Conservation (phyloP, 164 flowering plant species). For the Tetracentron sinense region DNA sequence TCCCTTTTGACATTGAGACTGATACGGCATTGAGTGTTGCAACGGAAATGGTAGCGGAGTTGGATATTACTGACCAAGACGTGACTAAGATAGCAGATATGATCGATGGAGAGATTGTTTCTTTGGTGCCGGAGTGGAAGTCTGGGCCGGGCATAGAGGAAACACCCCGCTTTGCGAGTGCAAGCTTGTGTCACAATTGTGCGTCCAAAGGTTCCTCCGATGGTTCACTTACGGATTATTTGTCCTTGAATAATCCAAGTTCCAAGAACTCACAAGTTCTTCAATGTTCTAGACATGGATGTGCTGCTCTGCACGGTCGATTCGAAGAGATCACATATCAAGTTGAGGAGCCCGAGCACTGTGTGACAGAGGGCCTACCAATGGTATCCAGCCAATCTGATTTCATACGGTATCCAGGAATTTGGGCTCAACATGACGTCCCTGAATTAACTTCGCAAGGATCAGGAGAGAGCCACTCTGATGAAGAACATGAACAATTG, state of each 20-base stretch:
- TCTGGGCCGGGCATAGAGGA: conserved; percentile 37
- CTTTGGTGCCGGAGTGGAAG: conserved; percentile 81
- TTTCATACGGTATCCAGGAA: conserved; percentile 24
- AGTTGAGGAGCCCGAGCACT: conserved; percentile 48
- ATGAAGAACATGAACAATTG: conserved; percentile 23
- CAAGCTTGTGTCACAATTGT: conserved; percentile 45
- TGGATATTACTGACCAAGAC: conserved; percentile 84
- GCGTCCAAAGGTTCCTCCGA: conserved; percentile 35
- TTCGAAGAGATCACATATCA: conserved; percentile 72
- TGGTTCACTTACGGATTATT: conserved; percentile 47
- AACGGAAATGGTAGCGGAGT: conserved; percentile 82
- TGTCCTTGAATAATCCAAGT: conserved; percentile 28
- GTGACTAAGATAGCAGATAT: conserved; percentile 79
- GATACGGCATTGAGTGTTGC: conserved; percentile 90
- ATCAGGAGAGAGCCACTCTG: conserved; percentile 40
- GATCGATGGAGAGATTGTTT: conserved; percentile 79
- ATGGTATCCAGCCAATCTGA: conserved; percentile 28
- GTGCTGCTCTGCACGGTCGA: conserved; percentile 74
- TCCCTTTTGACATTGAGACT: conserved; percentile 72
- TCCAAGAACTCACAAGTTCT: conserved; percentile 27
- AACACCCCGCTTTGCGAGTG: conserved; percentile 15
- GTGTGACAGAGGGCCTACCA: conserved; percentile 31
- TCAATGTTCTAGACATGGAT: conserved; percentile 44
- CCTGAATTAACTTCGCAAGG: conserved; percentile 43
- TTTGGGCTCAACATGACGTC: conserved; percentile 47